Evolutionary conservation across 768 basidiomycete species (phyloP), one percentile per base, ranked within the genome.

Genomic region (Lentinula lateritia): DNA sequence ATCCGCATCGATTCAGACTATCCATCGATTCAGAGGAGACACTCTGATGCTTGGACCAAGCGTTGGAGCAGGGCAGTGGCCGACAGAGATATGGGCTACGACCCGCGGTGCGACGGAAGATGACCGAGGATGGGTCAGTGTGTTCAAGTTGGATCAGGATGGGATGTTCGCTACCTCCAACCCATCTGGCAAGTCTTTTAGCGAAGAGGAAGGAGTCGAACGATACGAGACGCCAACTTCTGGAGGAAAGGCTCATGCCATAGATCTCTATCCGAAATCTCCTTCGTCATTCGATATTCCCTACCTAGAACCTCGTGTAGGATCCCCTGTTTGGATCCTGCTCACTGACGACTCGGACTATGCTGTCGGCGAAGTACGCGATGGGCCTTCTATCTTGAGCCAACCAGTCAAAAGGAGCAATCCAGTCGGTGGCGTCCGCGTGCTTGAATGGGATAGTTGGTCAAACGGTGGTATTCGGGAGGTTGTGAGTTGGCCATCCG

Each of bases 401-500:
- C 13, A 20, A 20, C 4, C 15, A 60, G 18, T 16, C 20, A 43
- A 20, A 36, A 43, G 7, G 39, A n/a, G 6, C 15, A 39, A 18
- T 4, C 36, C 45, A 1, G 73, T 73, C 7, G 65, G 66, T 12
- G 80, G 77, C 15, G 74, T 83, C 15, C 70, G 77, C 7, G 76
- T 83, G 16, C 63, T 83, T 45, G 81, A 84, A 64, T 83, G 80
- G 79, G 70, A 80, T 69, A 80, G 80, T 6, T 78, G 75, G 75
- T 72, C 69, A 6, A 74, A 63, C 34, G 74, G 72, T 9, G 76
- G 77, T 8, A 69, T 81, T 13, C 70, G 71, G 50, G 66, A 75
- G 39, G 79, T 80, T 46, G 75, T 73, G 41, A 73, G 74, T 55
- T 82, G 80, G 80, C 80, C 80, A 36, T 34, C 16, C 53, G 60